Evolutionary conservation across 2,329 filamentous ascomycete genomes (phyloP).

Genomic region (Periconia macrospinosa): DNA sequence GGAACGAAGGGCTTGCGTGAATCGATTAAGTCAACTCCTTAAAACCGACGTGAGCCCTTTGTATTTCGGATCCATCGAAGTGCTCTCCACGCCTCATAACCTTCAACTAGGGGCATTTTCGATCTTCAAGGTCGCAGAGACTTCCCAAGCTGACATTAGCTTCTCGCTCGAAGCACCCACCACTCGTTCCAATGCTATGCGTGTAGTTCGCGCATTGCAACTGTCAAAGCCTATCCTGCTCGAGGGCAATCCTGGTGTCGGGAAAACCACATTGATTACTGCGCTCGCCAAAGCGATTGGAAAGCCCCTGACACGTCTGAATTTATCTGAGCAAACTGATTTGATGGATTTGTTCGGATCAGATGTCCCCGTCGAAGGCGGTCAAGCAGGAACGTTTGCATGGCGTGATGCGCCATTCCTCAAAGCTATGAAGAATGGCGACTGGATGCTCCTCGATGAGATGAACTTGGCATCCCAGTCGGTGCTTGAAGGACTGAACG

Average conservation of each 20-base stretch:
- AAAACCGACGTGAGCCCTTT: slow-evolving; percentile 63
- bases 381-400: slow-evolving; percentile 83
- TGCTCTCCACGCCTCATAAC: slow-evolving; percentile 56
- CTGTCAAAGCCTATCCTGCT: slow-evolving; percentile 88
- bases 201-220: slow-evolving; percentile 85
- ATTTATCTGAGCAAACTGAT: slow-evolving; percentile 96
- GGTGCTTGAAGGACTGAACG: slow-evolving; percentile 92
- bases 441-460: slow-evolving; percentile 96
- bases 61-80: slow-evolving; percentile 65
- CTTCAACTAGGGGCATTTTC: slow-evolving; percentile 76
- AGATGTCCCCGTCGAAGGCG: slow-evolving; percentile 93
- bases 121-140: slow-evolving; percentile 57
- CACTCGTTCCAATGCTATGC: slow-evolving; percentile 85
- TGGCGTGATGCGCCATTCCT: slow-evolving; percentile 97
- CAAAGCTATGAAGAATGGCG: slow-evolving; percentile 92
- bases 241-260: slow-evolving; percentile 96
- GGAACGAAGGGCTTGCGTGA: slow-evolving; percentile 73
- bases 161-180: slow-evolving; percentile 89
- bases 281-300: slow-evolving; percentile 81
- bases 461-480: slow-evolving; percentile 99
- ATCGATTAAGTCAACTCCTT: slow-evolving; percentile 70
- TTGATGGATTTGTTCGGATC: slow-evolving; percentile 97
- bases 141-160: slow-evolving; percentile 55
- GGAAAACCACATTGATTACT: slow-evolving; percentile 91
- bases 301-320: slow-evolving; percentile 86